Evolutionary conservation across 1,284 basidiomycete genomes (phyloP).

Genomic region (Ustilago loliicola): DNA sequence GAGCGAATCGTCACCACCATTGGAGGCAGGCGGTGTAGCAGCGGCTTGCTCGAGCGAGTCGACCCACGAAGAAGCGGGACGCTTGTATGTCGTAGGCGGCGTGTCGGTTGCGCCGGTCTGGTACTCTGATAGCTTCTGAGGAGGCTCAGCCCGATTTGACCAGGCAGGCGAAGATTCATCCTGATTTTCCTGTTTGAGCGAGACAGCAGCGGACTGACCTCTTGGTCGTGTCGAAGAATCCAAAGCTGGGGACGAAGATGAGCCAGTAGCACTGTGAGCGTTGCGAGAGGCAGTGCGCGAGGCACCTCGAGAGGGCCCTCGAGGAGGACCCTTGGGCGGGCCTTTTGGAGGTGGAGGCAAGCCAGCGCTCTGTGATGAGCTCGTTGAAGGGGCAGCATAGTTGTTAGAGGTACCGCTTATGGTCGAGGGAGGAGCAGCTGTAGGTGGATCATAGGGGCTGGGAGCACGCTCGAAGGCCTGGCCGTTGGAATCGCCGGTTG

Average conservation of each 20-base stretch:
- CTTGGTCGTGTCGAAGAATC: slow-evolving; percentile 1
- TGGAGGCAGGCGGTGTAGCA: slow-evolving; percentile 36
- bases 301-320: slow-evolving; percentile 47
- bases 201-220: slow-evolving; percentile 20
- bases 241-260: slow-evolving; percentile 14
- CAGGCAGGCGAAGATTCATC: slow-evolving; percentile 9
- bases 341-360: slow-evolving; percentile 28
- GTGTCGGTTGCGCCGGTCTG: slow-evolving; percentile 24
- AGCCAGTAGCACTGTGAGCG: slow-evolving; percentile 13
- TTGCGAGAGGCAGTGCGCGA: slow-evolving; percentile 43
- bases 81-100: slow-evolving; percentile 34
- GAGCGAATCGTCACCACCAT: slow-evolving; percentile 28
- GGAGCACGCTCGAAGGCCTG: slow-evolving; percentile 21
- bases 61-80: slow-evolving; percentile 36
- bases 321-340: slow-evolving; percentile 34
- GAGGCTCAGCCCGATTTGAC: slow-evolving; percentile 13
- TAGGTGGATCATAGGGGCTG: slow-evolving; percentile 41
- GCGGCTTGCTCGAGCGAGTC: slow-evolving; percentile 49
- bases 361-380: slow-evolving; percentile 1
- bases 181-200: slow-evolving; percentile 36
- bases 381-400: slow-evolving; percentile 17
- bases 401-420: background rate
- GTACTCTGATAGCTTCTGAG: slow-evolving; percentile 10
- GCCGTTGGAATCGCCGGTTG: background rate
- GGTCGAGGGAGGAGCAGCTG: slow-evolving; percentile 6